A percentile compares a stretch with the other conserved stretches of the same genome.
phyloP scores from a whole-genome alignment of 2,329 filamentous ascomycete species.

The Colletotrichum higginsianum region DNA sequence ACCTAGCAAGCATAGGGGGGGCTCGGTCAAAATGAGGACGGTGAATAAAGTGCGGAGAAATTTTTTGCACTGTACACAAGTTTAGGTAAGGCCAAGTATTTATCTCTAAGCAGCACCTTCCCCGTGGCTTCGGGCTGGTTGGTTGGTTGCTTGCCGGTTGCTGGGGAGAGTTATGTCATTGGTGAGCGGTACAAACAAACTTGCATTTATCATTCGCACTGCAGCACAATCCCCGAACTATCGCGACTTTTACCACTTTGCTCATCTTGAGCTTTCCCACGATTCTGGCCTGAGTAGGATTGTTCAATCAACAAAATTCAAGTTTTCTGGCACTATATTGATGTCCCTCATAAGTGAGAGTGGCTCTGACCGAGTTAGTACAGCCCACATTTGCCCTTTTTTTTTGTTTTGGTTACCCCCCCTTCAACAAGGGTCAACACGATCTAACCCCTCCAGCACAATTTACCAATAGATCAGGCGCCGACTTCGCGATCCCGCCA shows the following conservation, averaged over 20 bases:
- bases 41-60: background rate
- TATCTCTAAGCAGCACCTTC: background rate
- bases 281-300: background rate
- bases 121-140: slow-evolving; percentile 1
- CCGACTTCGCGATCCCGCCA: slow-evolving; percentile 51
- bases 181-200: slow-evolving; percentile 20
- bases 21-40: background rate
- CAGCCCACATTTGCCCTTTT: slow-evolving; percentile 27
- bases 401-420: background rate
- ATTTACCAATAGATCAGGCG: slow-evolving; percentile 49
- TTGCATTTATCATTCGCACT: slow-evolving; percentile 10
- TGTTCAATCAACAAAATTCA: too few relatives aligned
- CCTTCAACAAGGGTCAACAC: background rate
- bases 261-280: background rate
- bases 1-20: background rate
- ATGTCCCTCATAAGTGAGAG: background rate
- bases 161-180: slow-evolving; percentile 41
- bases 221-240: background rate
- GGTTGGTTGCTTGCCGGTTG: slow-evolving; percentile 31
- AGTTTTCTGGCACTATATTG: background rate
- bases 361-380: slow-evolving; percentile 17
- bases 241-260: background rate
- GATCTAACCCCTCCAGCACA: slow-evolving; percentile 25
- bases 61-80: background rate
- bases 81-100: background rate